Base-by-base conservation (phyloP, 345 rosid genomes). In the Citrus unshiu region DNA sequence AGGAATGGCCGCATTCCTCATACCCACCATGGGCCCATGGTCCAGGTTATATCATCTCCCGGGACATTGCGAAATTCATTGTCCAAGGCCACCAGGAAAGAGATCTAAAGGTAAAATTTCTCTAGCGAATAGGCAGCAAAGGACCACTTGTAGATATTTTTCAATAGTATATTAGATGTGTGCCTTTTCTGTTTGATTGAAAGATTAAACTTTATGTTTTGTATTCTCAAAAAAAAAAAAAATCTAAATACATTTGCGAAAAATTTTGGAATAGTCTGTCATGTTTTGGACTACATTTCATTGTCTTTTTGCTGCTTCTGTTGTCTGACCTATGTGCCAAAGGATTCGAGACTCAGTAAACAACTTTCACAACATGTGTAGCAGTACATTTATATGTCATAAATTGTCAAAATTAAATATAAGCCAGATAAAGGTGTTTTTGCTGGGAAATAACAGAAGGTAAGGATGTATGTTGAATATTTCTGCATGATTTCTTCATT, bases 1-100 rank as follows among this genome's bases (percentile, higher is more conserved):
- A 93, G 98, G 95, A 93, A 82, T 93, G 98, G 98, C 87, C 93
- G 35, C 87, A 83, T 43, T 82, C 84, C 73, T 63, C 84, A 5
- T 95, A 89, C 73, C 98, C 98, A n/a, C 98, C 98, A 67, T 93
- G 98, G 99, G 98, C 99, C n/a, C 97, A 91, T 72, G 98, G 98
- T 51, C 99, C 98, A 7, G 97, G 99, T 62, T 93, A 95, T 84
- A 79, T 93, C 39, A 77, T 93, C 69, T 88, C 99, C 66, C 87
- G 82, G 7, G 94, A 95, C 83, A 84, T 95, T 25, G 98, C 96
- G 6, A 91, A 91, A 60, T 93, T 91, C 84, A 88, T 91, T 14
- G 95, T 90, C 74, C 86, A 25, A 79, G 90, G 92, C 59, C 96
- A 95, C 76, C 90, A 79, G 40, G 84, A 86, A 83, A 82, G 91